Percentiles rank a stretch among this genome's conserved stretches.
Conservation (phyloP, 2,329 filamentous ascomycete species). For the Trichophyton schoenleinii region DNA sequence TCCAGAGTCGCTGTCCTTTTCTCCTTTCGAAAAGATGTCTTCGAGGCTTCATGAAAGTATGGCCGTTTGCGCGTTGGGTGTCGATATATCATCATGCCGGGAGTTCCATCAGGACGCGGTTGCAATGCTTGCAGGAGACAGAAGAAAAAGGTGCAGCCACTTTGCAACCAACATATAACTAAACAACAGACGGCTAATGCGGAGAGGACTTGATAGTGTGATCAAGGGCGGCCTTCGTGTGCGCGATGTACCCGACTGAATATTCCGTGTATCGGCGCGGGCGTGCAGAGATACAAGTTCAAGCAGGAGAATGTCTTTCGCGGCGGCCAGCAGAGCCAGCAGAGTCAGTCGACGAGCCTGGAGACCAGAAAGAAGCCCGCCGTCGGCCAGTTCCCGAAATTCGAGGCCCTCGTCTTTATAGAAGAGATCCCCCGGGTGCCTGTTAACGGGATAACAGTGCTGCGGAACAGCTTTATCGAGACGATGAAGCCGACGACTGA, state of each 20-base stretch:
- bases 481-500: constrained; percentile 28
- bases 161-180: neutral
- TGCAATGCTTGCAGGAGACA: constrained; percentile 41
- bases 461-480: constrained; percentile 25
- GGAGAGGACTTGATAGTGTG: constrained; percentile 30
- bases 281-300: constrained; percentile 40
- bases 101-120: constrained; percentile 40
- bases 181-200: neutral
- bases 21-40: neutral
- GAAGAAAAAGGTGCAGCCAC: constrained; percentile 39
- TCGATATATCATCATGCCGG: constrained; percentile 31
- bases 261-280: constrained; percentile 36
- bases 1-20: neutral
- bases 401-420: neutral
- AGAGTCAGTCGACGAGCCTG: neutral
- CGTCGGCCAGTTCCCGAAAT: neutral
- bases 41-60: neutral
- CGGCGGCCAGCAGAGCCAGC: neutral
- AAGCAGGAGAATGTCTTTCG: constrained; percentile 21
- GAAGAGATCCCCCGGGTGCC: constrained; percentile 15
- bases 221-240: constrained; percentile 34
- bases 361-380: neutral
- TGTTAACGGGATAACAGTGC: constrained; percentile 22
- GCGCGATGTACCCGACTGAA: constrained; percentile 36
- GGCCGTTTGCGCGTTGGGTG: neutral